These are phyloP conservation scores for Ustilago sp. DNA, from an alignment of 1,284 basidiomycete genomes.

Conservation along the genomic window DNA sequence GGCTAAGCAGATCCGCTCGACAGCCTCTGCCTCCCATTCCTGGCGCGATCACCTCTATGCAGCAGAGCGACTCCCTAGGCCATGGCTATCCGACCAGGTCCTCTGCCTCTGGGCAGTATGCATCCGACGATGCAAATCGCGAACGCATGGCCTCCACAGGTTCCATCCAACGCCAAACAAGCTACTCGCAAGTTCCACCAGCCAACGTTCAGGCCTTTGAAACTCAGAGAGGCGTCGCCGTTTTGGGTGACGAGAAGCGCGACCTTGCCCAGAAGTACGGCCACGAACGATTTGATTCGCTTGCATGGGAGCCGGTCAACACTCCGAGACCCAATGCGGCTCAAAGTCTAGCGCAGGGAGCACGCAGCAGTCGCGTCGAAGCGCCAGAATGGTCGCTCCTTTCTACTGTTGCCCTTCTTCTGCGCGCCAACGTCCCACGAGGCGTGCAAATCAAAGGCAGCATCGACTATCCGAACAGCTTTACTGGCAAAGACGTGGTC, in stretches of 20 bases:
- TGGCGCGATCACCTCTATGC: neutral
- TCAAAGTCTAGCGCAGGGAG: neutral
- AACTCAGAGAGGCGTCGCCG: conserved; percentile 8
- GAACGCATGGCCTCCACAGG: conserved; percentile 12
- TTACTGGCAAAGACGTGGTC: conserved; percentile 66
- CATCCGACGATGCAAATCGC: conserved; percentile 3
- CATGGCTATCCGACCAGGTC: conserved; percentile 13
- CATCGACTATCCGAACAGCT: conserved; percentile 65
- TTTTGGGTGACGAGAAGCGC: conserved; percentile 7
- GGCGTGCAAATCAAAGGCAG: conserved; percentile 78
- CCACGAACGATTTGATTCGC: conserved; percentile 38
- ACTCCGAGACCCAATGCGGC: conserved; percentile 15
- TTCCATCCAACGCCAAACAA: conserved; percentile 17
- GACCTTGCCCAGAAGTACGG: conserved; percentile 20
- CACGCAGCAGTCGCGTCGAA: neutral
- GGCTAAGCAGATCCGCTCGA: conserved; percentile 24
- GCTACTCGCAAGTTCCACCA: conserved; percentile 2
- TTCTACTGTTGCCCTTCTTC: conserved; percentile 86
- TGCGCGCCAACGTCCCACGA: conserved; percentile 85
- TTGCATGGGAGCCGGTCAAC: conserved; percentile 44
- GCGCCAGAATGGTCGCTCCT: conserved; percentile 80
- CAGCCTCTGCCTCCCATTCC: conserved; percentile 49
- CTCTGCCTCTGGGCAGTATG: neutral
- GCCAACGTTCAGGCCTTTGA: neutral
- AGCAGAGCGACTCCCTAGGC: conserved; percentile 12